Evolutionary conservation across 2,329 filamentous ascomycete genomes (phyloP).

Genomic region (Nemania sp.): DNA sequence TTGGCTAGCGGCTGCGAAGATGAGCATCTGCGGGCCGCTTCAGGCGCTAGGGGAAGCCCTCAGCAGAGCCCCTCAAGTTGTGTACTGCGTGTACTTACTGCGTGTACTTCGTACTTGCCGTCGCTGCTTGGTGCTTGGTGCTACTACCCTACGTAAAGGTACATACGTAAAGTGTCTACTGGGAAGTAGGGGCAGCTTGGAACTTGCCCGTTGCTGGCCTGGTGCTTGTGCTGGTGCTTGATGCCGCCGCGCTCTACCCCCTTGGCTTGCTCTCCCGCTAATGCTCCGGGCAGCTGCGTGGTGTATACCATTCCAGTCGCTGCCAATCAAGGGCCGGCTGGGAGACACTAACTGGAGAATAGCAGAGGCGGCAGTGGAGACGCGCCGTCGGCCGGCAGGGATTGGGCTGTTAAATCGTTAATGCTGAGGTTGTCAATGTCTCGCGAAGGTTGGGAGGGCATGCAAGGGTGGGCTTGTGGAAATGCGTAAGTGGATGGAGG

Average conservation of each 20-base stretch:
- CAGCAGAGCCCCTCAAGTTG: too few relatives aligned
- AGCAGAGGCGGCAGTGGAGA: conserved; percentile 25
- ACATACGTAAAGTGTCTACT: too few relatives aligned
- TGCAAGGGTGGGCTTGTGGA: too few relatives aligned
- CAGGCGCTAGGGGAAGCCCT: conserved; percentile 11
- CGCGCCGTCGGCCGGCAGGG: conserved; percentile 32
- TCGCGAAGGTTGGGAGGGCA: conserved; percentile 37
- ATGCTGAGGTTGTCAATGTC: conserved; percentile 37
- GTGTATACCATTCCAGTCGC: conserved; percentile 30
- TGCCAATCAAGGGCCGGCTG: conserved; percentile 22
- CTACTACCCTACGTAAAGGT: too few relatives aligned
- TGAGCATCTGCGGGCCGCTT: conserved; percentile 10
- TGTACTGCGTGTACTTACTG: too few relatives aligned
- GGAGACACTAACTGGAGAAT: conserved; percentile 18
- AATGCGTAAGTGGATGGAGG: too few relatives aligned
- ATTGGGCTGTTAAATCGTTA: conserved; percentile 37
- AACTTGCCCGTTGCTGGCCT: too few relatives aligned
- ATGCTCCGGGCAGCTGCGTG: conserved; percentile 34
- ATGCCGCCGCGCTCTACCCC: too few relatives aligned
- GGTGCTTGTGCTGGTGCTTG: too few relatives aligned
- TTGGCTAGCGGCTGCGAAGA: conserved; percentile 14
- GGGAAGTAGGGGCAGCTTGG: too few relatives aligned
- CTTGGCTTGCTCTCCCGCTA: conserved; percentile 18
- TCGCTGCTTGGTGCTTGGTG: too few relatives aligned
- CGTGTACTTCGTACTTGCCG: neutral